Evolutionary conservation across 306 rosid genomes (phyloP).

Genomic region (Vigna angularis): DNA sequence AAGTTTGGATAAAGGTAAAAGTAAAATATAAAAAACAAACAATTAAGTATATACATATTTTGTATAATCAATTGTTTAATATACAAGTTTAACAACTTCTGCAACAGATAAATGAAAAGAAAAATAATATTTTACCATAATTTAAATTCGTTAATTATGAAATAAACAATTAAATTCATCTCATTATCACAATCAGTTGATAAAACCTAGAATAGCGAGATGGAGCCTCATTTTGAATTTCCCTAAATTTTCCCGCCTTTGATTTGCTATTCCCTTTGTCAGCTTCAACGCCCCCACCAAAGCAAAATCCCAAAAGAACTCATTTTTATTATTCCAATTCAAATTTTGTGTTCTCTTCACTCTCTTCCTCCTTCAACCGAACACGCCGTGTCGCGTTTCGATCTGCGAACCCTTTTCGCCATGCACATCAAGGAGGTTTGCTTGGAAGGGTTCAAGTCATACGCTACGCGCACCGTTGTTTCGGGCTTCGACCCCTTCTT

Average conservation of each 20-base stretch:
- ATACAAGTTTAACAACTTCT: too few species aligned
- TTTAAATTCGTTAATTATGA: too few species aligned
- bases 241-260: not conserved
- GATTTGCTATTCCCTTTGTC: not conserved
- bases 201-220: not conserved
- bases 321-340: conserved; percentile 4
- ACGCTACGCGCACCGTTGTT: conserved; percentile 90
- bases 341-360: not conserved
- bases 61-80: too few species aligned
- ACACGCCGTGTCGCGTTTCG: conserved; percentile 49
- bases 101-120: too few species aligned
- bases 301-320: not conserved
- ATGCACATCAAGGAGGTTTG: conserved; percentile 90
- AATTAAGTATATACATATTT: too few species aligned
- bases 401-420: conserved; percentile 49
- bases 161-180: too few species aligned
- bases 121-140: too few species aligned
- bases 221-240: not conserved
- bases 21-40: too few species aligned
- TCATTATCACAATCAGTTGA: not conserved
- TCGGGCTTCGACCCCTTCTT: conserved; percentile 87
- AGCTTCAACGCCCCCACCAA: not conserved
- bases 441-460: conserved; percentile 98
- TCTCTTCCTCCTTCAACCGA: not conserved
- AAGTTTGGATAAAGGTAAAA: too few species aligned